A percentile compares a stretch with the other conserved stretches of the same genome.
Conservation (phyloP, 139 green algal genomes). For the Chlorella sp. region DNA sequence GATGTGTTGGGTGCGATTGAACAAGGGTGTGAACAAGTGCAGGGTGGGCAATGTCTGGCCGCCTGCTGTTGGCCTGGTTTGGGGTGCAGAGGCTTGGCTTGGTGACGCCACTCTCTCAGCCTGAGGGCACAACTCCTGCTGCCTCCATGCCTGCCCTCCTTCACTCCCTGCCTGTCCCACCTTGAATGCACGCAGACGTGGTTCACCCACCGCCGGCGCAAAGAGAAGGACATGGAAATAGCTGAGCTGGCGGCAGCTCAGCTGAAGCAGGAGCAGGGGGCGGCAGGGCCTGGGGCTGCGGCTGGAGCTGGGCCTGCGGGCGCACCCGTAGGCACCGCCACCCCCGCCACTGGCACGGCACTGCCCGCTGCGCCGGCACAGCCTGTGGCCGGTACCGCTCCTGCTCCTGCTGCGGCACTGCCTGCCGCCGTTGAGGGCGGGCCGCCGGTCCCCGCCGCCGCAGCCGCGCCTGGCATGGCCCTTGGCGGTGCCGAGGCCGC, state of each 20-base stretch:
- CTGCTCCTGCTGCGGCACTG: background rate
- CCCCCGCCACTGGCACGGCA: background rate
- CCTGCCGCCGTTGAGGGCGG: background rate
- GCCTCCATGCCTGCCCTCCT: background rate
- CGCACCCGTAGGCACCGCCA: background rate
- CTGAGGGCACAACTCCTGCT: background rate
- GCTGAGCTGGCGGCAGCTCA: background rate
- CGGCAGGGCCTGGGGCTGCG: background rate
- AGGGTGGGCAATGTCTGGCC: background rate
- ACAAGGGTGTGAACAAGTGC: background rate
- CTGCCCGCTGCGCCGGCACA: background rate
- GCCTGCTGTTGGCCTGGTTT: background rate
- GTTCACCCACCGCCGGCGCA: constrained; percentile 73
- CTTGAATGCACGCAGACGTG: constrained; percentile 56
- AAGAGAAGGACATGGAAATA: constrained; percentile 53
- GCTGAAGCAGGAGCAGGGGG: background rate
- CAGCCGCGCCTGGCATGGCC: background rate
- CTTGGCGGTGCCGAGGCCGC: too few relatives aligned
- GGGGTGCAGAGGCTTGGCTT: background rate
- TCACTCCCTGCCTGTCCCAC: background rate
- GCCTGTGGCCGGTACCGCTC: background rate
- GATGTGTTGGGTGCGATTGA: too few relatives aligned
- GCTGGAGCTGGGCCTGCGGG: background rate
- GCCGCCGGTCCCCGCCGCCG: background rate
- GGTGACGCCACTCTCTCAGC: background rate